phyloP scores from a whole-genome alignment of 2,329 filamentous ascomycete species.

The Colletotrichum sansevieriae region DNA sequence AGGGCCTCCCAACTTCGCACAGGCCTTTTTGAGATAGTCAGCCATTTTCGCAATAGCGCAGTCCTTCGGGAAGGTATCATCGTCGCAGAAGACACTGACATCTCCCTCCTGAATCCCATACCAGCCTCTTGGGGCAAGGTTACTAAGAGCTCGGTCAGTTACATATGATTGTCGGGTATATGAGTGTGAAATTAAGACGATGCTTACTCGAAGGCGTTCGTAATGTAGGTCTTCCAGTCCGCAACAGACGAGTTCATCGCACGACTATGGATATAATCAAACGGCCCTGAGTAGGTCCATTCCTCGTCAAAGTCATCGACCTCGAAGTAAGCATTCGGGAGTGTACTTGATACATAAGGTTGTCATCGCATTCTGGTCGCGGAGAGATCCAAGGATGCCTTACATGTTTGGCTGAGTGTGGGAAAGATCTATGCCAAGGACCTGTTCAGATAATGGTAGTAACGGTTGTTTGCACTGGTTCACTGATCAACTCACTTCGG shows the following conservation, averaged over 20 bases:
- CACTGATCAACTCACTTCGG: not conserved
- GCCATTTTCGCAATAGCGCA: conserved; percentile 29
- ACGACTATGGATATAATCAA: conserved; percentile 68
- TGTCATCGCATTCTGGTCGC: not conserved
- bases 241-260: not conserved
- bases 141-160: conserved; percentile 34
- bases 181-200: not conserved
- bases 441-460: not conserved
- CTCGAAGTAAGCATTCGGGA: conserved; percentile 67
- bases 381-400: not conserved
- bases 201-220: not conserved
- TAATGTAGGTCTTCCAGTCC: not conserved
- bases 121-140: conserved; percentile 56
- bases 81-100: conserved; percentile 47
- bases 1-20: conserved; percentile 44
- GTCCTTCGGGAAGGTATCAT: conserved; percentile 28
- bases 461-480: not conserved
- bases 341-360: conserved; percentile 52
- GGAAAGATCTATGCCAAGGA: conserved; percentile 3
- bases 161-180: not conserved
- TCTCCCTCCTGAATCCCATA: conserved; percentile 53
- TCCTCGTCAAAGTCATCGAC: conserved; percentile 67
- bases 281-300: conserved; percentile 62
- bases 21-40: not conserved
- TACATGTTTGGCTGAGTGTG: not conserved